phyloP scores from a whole-genome alignment of 305 asterid species.

The Striga hermonthica region DNA sequence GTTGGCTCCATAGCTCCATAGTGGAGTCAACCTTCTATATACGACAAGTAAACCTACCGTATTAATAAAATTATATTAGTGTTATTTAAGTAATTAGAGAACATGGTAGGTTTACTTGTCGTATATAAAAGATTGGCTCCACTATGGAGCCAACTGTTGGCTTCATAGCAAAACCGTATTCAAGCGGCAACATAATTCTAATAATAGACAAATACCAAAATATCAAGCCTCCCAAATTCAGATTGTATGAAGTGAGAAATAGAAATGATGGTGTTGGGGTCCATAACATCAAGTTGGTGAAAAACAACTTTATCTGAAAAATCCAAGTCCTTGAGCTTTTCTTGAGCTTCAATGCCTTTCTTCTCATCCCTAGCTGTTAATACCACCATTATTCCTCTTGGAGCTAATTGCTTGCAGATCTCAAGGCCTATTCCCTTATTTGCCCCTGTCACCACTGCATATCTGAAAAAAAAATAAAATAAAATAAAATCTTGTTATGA shows the following conservation, averaged over 20 bases:
- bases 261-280: constrained; percentile 38
- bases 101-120: too few species aligned
- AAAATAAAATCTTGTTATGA: neutral
- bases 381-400: constrained; percentile 41
- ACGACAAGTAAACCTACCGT: too few species aligned
- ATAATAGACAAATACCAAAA: constrained; percentile 42
- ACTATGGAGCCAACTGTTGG: too few species aligned
- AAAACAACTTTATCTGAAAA: constrained; percentile 35
- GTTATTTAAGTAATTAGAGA: too few species aligned
- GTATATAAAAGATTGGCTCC: too few species aligned
- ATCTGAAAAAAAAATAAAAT: constrained; percentile 24
- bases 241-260: constrained; percentile 36
- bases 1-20: too few species aligned
- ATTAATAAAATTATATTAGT: too few species aligned
- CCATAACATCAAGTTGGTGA: constrained; percentile 54
- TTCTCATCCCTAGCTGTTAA: constrained; percentile 48
- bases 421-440: constrained; percentile 60
- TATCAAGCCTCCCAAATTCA: constrained; percentile 48
- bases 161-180: too few species aligned
- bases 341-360: constrained; percentile 47
- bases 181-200: too few species aligned
- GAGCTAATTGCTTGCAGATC: constrained; percentile 45
- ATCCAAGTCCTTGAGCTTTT: constrained; percentile 32
- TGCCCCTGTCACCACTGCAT: constrained; percentile 54
- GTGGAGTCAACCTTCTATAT: too few species aligned